Evolutionary conservation across 495 filamentous ascomycete genomes (phyloP).

Genomic region (Neurospora sp.): DNA sequence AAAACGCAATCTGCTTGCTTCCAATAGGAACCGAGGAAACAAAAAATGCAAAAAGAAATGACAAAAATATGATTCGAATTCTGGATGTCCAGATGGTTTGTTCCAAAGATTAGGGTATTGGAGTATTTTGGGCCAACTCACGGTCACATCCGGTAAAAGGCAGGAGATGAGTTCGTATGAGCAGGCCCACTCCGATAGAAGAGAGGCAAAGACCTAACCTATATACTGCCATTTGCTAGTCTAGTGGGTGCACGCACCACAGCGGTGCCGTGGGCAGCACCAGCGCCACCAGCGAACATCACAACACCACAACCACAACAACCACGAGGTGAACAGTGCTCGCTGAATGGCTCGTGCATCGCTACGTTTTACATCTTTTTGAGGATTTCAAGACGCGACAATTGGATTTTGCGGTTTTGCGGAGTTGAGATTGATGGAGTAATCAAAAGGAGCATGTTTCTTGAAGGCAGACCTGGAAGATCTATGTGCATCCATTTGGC

Average conservation of each 20-base stretch:
- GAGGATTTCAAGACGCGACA: neutral
- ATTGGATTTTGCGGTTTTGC: neutral
- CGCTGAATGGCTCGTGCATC: neutral
- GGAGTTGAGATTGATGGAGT: neutral
- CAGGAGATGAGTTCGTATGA: constrained; percentile 32
- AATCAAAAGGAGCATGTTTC: too few relatives aligned
- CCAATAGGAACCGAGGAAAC: neutral
- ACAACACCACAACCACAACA: neutral
- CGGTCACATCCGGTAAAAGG: constrained; percentile 34
- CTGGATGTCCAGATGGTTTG: constrained; percentile 20
- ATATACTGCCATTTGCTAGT: constrained; percentile 3
- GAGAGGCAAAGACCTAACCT: neutral
- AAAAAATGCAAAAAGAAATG: constrained; percentile 5
- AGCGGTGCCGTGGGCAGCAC: neutral
- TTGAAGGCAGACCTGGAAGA: neutral
- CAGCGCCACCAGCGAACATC: neutral
- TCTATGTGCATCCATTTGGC: neutral
- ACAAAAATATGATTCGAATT: constrained; percentile 24
- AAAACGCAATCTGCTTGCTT: too few relatives aligned
- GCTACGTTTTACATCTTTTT: neutral
- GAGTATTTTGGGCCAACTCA: constrained; percentile 30
- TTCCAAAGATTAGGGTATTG: constrained; percentile 28
- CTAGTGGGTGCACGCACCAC: neutral
- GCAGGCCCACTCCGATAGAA: constrained; percentile 21
- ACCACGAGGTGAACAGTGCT: neutral